Percentiles rank a stretch among this genome's conserved stretches.
These are phyloP conservation scores for Tagetes patula DNA, from an alignment of 129 eudicot species.

Conservation along the genomic window DNA sequence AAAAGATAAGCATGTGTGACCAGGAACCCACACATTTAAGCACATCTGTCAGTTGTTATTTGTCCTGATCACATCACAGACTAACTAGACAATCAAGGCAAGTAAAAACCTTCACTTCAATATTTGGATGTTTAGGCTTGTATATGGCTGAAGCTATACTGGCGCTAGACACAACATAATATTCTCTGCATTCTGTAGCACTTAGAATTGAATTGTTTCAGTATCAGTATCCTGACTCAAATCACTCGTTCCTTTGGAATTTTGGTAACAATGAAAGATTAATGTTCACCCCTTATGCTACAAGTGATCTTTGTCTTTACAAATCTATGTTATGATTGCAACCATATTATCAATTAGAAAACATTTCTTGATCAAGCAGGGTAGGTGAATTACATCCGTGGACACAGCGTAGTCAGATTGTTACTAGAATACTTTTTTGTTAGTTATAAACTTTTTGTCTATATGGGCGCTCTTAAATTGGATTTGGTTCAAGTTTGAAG, in stretches of 20 bases:
- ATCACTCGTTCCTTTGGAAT: neutral
- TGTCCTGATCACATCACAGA: neutral
- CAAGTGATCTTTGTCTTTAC: neutral
- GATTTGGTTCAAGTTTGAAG: neutral
- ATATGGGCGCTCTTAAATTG: neutral
- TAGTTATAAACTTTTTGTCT: neutral
- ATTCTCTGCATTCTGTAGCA: neutral
- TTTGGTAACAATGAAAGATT: neutral
- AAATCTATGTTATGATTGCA: neutral
- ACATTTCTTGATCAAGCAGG: neutral
- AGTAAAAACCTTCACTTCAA: neutral
- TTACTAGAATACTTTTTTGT: neutral
- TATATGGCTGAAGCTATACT: slow-evolving; percentile 14
- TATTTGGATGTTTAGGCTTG: neutral
- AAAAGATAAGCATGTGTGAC: neutral
- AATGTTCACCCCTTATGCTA: neutral
- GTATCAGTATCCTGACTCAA: neutral
- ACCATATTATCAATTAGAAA: neutral
- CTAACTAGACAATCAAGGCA: neutral
- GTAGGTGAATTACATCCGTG: slow-evolving; percentile 2
- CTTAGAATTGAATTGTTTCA: neutral
- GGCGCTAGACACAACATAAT: neutral
- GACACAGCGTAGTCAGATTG: neutral
- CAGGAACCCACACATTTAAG: neutral
- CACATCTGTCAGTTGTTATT: neutral